A percentile compares a stretch with the other conserved stretches of the same genome.
These are phyloP conservation scores for Cladosporium austrohemisphaericum DNA, from an alignment of 2,329 filamentous ascomycete genomes.

Conservation along the genomic window DNA sequence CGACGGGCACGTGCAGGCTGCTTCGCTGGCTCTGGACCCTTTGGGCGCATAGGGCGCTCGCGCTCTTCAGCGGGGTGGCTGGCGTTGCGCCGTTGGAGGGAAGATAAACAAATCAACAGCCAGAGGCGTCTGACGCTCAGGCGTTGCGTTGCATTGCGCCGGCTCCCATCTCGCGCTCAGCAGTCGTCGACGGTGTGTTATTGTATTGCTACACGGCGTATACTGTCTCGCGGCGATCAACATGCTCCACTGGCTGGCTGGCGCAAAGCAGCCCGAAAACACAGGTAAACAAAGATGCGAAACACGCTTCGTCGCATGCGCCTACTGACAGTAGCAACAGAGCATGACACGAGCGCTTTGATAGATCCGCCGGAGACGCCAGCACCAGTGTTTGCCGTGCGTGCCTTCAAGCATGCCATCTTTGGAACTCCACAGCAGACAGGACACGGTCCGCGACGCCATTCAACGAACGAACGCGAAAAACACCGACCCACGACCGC, in stretches of 20 bases:
- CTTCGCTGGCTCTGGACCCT: no score
- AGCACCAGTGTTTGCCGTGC: conserved; percentile 63
- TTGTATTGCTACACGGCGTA: conserved; percentile 1
- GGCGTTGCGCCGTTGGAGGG: no score
- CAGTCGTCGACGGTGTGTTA: conserved; percentile 5
- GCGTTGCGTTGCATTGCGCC: conserved; percentile 12
- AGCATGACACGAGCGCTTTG: conserved; percentile 34
- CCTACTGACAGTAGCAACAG: conserved; percentile 19
- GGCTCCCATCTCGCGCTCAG: not conserved
- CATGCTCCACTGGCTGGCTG: conserved; percentile 36
- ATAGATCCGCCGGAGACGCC: conserved; percentile 59
- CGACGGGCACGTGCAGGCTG: no score
- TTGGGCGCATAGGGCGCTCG: no score
- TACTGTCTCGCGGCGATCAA: not conserved
- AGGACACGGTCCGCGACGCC: conserved; percentile 26
- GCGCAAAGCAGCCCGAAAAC: conserved; percentile 28
- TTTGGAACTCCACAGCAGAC: conserved; percentile 54
- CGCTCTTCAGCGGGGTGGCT: no score
- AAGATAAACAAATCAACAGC: not conserved
- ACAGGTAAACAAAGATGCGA: conserved; percentile 16
- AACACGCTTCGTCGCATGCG: not conserved
- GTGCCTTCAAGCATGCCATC: conserved; percentile 62
- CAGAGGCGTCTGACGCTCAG: not conserved
- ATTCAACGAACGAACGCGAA: conserved; percentile 27
- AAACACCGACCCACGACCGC: conserved; percentile 9